Evolutionary conservation across 2,329 filamentous ascomycete genomes (phyloP).

Genomic region (Thelonectria olida): DNA sequence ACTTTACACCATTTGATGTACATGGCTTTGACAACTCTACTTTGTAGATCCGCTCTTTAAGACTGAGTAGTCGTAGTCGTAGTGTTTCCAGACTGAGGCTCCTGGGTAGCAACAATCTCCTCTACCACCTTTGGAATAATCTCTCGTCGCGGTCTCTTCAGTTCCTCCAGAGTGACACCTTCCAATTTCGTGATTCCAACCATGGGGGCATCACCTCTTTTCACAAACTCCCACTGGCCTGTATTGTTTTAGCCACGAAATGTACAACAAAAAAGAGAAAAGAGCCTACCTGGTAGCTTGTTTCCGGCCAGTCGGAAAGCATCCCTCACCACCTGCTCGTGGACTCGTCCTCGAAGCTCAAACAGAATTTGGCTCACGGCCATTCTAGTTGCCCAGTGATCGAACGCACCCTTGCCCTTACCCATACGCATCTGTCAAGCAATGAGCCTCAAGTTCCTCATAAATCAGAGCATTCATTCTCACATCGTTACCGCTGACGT

Average conservation of each 20-base stretch:
- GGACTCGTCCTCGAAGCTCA: constrained; percentile 88
- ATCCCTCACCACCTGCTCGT: constrained; percentile 94
- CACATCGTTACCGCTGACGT: constrained; percentile 92
- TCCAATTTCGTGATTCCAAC: constrained; percentile 94
- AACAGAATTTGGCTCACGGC: constrained; percentile 92
- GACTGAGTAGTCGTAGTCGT: constrained; percentile 44
- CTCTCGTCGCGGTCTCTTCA: constrained; percentile 82
- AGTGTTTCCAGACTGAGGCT: constrained; percentile 45
- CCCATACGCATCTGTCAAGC: constrained; percentile 84
- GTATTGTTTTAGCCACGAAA: constrained; percentile 31
- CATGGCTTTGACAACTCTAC: constrained; percentile 30
- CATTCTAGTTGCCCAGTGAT: constrained; percentile 93
- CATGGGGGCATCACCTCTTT: constrained; percentile 87
- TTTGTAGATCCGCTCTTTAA: constrained; percentile 26
- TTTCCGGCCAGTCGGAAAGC: constrained; percentile 93
- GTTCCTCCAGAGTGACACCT: constrained; percentile 81
- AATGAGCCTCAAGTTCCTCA: constrained; percentile 29
- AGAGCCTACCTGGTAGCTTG: constrained; percentile 84
- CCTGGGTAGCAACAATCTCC: constrained; percentile 44
- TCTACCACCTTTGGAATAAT: constrained; percentile 58
- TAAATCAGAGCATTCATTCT: constrained; percentile 36
- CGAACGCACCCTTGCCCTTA: constrained; percentile 97
- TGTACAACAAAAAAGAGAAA: neutral
- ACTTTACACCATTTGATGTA: constrained; percentile 37
- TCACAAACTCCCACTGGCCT: constrained; percentile 93